phyloP scores from a whole-genome alignment of 139 green algal species.

The Chlorella sp. region DNA sequence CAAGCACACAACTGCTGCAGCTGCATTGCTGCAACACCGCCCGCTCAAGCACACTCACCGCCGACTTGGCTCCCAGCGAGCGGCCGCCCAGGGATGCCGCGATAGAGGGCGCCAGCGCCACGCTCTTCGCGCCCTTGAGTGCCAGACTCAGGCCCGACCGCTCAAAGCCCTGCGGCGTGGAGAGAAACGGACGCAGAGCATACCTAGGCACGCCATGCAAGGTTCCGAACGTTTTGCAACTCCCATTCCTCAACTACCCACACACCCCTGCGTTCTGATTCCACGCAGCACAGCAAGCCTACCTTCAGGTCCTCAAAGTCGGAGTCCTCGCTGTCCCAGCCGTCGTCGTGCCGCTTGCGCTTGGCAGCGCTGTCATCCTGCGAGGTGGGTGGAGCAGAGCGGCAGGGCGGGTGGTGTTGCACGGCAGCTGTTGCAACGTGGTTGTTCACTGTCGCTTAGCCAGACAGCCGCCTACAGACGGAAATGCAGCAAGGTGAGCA shows the following conservation, averaged over 20 bases:
- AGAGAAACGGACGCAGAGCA: no score
- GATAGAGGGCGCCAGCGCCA: conserved; percentile 55
- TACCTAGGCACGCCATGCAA: no score
- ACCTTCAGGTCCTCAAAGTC: conserved; percentile 79
- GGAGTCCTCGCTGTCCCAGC: conserved; percentile 66
- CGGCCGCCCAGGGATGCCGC: conserved; percentile 31
- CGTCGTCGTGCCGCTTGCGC: conserved; percentile 38
- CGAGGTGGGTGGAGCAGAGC: no score
- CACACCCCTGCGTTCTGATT: no score
- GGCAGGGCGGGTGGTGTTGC: no score
- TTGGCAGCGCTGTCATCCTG: conserved; percentile 43
- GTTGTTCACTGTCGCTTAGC: no score
- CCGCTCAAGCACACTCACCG: neutral
- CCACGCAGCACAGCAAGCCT: neutral
- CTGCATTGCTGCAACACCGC: neutral
- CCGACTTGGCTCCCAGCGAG: conserved; percentile 19
- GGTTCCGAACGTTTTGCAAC: no score
- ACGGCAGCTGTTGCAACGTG: no score
- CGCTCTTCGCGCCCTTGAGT: conserved; percentile 59
- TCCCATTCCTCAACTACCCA: no score
- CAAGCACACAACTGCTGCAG: no score
- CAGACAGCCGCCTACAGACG: no score
- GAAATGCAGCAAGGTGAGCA: no score
- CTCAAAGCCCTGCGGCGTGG: conserved; percentile 77
- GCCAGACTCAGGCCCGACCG: conserved; percentile 60